A percentile compares a stretch with the other conserved stretches of the same genome.
Conservation (phyloP, 257 asterid species). For the Gentiana straminea region DNA sequence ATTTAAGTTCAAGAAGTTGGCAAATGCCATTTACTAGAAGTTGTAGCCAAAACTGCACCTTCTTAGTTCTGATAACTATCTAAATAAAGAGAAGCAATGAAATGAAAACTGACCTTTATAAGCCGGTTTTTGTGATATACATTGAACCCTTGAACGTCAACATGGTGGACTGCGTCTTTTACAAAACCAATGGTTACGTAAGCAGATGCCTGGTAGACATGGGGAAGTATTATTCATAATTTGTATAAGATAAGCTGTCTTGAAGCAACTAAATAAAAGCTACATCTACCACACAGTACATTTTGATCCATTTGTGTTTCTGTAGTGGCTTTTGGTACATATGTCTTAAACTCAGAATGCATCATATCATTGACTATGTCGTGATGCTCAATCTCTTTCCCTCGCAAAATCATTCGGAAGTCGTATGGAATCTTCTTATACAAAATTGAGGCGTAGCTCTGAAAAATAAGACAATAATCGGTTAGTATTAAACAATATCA, state of each 20-base stretch:
- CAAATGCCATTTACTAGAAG: too few relatives aligned
- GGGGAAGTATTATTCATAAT: too few relatives aligned
- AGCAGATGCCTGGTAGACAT: conserved; percentile 61
- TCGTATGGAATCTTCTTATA: conserved; percentile 43
- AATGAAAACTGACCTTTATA: conserved; percentile 49
- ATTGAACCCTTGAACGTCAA: conserved; percentile 97
- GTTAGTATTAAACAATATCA: too few relatives aligned
- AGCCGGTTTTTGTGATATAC: conserved; percentile 97
- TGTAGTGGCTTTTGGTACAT: conserved; percentile 37
- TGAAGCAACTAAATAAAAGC: not conserved
- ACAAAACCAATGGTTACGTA: conserved; percentile 89
- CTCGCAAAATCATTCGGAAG: conserved; percentile 52
- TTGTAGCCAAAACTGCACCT: too few relatives aligned
- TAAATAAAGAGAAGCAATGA: not conserved
- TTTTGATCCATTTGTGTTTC: conserved; percentile 29
- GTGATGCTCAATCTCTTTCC: conserved; percentile 49
- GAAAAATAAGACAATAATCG: too few relatives aligned
- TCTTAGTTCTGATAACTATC: not conserved
- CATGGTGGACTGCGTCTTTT: conserved; percentile 84
- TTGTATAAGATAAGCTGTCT: not conserved
- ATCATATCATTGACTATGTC: conserved; percentile 41
- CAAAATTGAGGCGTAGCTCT: conserved; percentile 72
- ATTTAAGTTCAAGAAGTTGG: too few relatives aligned
- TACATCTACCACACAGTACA: conserved; percentile 18
- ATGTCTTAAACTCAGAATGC: conserved; percentile 16